Percentiles rank a stretch among this genome's conserved stretches.
Conservation (phyloP, 2,329 filamentous ascomycete species). For the Xylariales sp. region DNA sequence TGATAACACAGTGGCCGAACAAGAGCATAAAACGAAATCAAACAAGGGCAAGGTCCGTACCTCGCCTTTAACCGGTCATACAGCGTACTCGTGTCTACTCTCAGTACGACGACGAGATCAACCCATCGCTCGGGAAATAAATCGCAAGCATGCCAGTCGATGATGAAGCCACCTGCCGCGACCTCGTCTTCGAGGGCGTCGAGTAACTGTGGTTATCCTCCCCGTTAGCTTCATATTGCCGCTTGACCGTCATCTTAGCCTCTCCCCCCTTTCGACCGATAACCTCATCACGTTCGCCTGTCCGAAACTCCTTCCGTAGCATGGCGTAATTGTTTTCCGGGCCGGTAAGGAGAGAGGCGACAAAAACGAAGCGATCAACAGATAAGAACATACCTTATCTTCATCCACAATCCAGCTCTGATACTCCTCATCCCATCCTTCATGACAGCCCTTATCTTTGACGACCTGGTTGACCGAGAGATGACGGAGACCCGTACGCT, state of each 20-base stretch:
- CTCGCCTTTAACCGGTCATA: conserved; percentile 85
- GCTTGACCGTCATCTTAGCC: background rate
- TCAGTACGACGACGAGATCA: conserved; percentile 91
- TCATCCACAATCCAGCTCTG: conserved; percentile 95
- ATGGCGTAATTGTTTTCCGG: background rate
- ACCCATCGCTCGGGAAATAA: conserved; percentile 94
- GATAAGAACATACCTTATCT: conserved; percentile 76
- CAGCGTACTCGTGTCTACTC: conserved; percentile 81
- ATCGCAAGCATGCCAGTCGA: conserved; percentile 99
- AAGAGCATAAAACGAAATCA: background rate
- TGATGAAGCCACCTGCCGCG: conserved; percentile 82
- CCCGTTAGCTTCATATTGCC: conserved; percentile 35
- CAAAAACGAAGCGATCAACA: background rate
- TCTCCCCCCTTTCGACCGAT: background rate
- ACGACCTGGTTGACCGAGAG: conserved; percentile 91
- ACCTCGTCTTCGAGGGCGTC: conserved; percentile 89
- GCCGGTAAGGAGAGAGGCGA: background rate
- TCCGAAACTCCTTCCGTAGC: background rate
- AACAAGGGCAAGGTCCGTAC: conserved; percentile 54
- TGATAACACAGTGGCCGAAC: background rate
- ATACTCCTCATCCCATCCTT: conserved; percentile 86
- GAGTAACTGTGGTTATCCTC: conserved; percentile 69
- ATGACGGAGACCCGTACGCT: conserved; percentile 81
- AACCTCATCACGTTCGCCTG: background rate
- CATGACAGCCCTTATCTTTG: conserved; percentile 87